A percentile compares a stretch with the other conserved stretches of the same genome.
These are phyloP conservation scores for Mucor racemosus DNA, from an alignment of 371 early-diverging fungal species.

Conservation along the genomic window DNA sequence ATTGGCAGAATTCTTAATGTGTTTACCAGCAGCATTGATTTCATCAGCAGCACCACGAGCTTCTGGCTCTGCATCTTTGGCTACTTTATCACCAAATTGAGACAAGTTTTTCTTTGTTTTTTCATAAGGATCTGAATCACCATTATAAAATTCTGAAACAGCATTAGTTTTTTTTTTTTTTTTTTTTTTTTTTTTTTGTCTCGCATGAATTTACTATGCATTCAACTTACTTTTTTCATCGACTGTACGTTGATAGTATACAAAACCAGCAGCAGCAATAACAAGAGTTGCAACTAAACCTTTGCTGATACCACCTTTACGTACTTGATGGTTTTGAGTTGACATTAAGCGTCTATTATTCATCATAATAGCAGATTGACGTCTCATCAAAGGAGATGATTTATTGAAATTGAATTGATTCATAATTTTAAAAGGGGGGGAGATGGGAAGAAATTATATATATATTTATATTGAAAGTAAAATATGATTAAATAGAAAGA, in stretches of 20 bases:
- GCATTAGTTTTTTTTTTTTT: background rate
- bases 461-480: background rate
- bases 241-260: slow-evolving; percentile 23
- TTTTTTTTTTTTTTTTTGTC: background rate
- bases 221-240: slow-evolving; percentile 15
- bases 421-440: background rate
- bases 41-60: slow-evolving; percentile 7
- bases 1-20: slow-evolving; percentile 20
- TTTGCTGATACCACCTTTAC: slow-evolving; percentile 8
- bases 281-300: slow-evolving; percentile 13
- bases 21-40: slow-evolving; percentile 4
- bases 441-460: too few relatives aligned
- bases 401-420: slow-evolving; percentile 7
- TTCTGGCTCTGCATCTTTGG: background rate
- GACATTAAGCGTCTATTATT: slow-evolving; percentile 4
- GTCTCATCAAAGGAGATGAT: background rate
- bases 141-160: slow-evolving; percentile 12
- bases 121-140: slow-evolving; percentile 19
- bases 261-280: slow-evolving; percentile 23
- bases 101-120: slow-evolving; percentile 11
- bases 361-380: slow-evolving; percentile 1
- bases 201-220: background rate
- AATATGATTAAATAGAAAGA: background rate
- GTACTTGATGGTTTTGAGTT: background rate
- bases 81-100: background rate